Conservation (phyloP, 805 yeast species). For the Schwanniomyces pseudopolymorphus region DNA sequence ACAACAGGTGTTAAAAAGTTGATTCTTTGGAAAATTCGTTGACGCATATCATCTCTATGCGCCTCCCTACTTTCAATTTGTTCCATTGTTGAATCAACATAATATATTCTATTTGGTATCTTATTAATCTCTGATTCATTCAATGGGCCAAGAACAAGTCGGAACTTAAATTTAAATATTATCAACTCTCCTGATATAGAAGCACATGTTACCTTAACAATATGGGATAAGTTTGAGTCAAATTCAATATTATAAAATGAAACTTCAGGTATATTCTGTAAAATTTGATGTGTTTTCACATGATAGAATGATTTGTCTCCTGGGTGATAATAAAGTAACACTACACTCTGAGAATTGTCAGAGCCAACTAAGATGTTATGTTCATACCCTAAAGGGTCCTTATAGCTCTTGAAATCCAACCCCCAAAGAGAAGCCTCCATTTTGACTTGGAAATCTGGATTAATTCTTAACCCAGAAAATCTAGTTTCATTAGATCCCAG, state of each 20-base stretch:
- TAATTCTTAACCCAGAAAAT: slow-evolving; percentile 19
- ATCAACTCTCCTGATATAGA: slow-evolving; percentile 50
- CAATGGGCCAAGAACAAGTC: slow-evolving; percentile 25
- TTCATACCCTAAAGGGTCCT: slow-evolving; percentile 12
- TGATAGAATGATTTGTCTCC: slow-evolving; percentile 25
- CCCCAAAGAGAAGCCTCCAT: slow-evolving; percentile 63
- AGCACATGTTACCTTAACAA: slow-evolving; percentile 32
- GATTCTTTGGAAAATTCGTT: slow-evolving; percentile 18
- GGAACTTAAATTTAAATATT: slow-evolving; percentile 34
- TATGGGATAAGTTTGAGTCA: slow-evolving; percentile 13
- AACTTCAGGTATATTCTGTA: slow-evolving; percentile 58
- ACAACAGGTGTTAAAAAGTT: slow-evolving; percentile 25
- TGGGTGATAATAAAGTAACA: slow-evolving; percentile 36
- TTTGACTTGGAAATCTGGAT: slow-evolving; percentile 27
- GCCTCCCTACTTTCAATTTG: slow-evolving; percentile 17
- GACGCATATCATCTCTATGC: slow-evolving; percentile 3
- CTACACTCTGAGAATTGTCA: slow-evolving; percentile 52
- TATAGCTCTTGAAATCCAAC: slow-evolving; percentile 39
- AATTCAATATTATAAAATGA: slow-evolving; percentile 29
- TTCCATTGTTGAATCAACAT: slow-evolving; percentile 28
- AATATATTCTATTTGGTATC: slow-evolving; percentile 14
- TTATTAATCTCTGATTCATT: slow-evolving; percentile 12
- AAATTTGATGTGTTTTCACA: slow-evolving; percentile 40
- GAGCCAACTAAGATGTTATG: slow-evolving; percentile 46
- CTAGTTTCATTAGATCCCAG: slow-evolving; percentile 8